A percentile compares a stretch with the other conserved stretches of the same genome.
Conservation (phyloP, 805 yeast species). For the Ogataea paradorogensis region DNA sequence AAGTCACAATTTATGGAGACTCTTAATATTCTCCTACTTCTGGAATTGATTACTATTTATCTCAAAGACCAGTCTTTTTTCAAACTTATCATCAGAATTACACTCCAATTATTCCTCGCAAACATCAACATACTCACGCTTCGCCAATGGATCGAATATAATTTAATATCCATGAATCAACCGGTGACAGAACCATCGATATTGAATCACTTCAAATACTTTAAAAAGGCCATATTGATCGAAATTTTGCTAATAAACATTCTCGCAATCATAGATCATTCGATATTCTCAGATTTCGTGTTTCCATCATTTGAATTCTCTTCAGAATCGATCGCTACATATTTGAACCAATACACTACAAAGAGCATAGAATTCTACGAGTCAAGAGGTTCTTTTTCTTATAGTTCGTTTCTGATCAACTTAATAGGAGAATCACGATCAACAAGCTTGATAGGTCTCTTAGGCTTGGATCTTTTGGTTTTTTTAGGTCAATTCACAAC, state of each 20-base stretch:
- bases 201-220: constrained; percentile 11
- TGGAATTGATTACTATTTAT: constrained; percentile 23
- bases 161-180: constrained; percentile 12
- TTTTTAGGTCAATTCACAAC: constrained; percentile 20
- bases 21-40: constrained; percentile 15
- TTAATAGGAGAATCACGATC: constrained; percentile 28
- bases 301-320: not conserved
- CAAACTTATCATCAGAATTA: constrained; percentile 18
- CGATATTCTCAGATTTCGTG: constrained; percentile 5
- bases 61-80: constrained; percentile 26
- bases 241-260: constrained; percentile 18
- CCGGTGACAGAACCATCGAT: constrained; percentile 12
- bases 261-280: constrained; percentile 18
- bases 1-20: constrained; percentile 12
- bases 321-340: constrained; percentile 5
- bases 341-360: constrained; percentile 17
- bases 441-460: constrained; percentile 8
- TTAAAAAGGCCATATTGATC: constrained; percentile 13
- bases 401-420: constrained; percentile 25
- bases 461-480: constrained; percentile 21
- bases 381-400: constrained; percentile 15
- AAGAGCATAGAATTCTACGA: constrained; percentile 16
- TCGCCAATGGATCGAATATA: constrained; percentile 20
- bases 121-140: constrained; percentile 16
- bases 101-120: constrained; percentile 21